Percentiles rank a stretch among this genome's conserved stretches.
Evolutionary conservation across 2,329 filamentous ascomycete genomes (phyloP).

Genomic region (Neodidymelliopsis sp.): DNA sequence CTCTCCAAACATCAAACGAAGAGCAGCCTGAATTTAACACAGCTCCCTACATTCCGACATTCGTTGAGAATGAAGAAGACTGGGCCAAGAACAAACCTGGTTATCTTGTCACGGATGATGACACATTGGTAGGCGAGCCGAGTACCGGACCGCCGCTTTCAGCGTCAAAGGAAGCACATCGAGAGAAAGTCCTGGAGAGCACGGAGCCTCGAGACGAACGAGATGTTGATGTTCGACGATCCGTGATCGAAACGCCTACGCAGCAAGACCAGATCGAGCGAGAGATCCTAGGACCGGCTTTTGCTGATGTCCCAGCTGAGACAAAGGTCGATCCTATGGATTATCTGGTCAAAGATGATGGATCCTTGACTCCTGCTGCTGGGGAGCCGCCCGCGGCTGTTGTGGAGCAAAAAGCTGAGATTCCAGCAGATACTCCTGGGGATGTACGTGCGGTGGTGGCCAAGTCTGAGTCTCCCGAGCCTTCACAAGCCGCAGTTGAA

Average conservation of each 20-base stretch:
- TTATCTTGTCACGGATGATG: constrained; percentile 39
- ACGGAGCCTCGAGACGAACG: constrained; percentile 27
- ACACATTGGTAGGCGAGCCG: constrained; percentile 43
- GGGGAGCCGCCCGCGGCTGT: not conserved
- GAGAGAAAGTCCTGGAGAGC: constrained; percentile 39
- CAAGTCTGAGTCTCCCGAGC: not conserved
- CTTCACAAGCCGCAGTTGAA: not conserved
- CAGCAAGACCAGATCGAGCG: constrained; percentile 22
- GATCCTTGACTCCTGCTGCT: not conserved
- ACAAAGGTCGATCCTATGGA: constrained; percentile 22
- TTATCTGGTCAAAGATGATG: constrained; percentile 20
- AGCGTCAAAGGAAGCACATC: constrained; percentile 31
- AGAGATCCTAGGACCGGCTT: constrained; percentile 29
- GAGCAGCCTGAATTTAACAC: constrained; percentile 13
- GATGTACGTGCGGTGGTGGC: no score
- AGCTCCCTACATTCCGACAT: constrained; percentile 33
- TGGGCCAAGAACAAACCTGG: constrained; percentile 38
- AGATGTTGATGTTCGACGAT: constrained; percentile 24
- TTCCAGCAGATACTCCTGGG: not conserved
- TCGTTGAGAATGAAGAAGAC: constrained; percentile 42
- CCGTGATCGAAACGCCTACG: constrained; percentile 1
- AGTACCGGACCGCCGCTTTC: constrained; percentile 15
- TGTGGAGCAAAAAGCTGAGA: not conserved
- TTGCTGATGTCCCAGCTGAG: constrained; percentile 20
- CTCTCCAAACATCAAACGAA: constrained; percentile 10